Evolutionary conservation across 192 early-diverging fungal species (phyloP).

Genomic region (Entomortierella parvispora): DNA sequence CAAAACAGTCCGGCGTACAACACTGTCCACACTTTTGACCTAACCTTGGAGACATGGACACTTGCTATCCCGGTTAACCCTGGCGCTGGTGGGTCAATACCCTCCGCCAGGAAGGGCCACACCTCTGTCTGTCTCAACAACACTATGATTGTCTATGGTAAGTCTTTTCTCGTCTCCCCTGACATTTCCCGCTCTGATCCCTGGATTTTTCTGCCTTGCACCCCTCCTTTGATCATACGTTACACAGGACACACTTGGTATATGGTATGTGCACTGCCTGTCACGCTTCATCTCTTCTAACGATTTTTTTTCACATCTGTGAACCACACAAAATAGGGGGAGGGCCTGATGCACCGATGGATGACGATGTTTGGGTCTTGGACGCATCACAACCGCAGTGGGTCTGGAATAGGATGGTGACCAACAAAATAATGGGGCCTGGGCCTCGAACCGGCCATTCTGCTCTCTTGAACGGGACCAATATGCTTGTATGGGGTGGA

Average conservation of each 20-base stretch:
- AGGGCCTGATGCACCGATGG: conserved; percentile 53
- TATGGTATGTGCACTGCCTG: no score
- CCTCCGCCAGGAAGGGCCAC: conserved; percentile 68
- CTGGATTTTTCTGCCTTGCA: no score
- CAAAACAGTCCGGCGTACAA: conserved; percentile 58
- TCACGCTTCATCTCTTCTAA: not conserved
- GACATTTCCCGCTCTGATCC: no score
- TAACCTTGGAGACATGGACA: conserved; percentile 63
- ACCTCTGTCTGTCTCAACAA: conserved; percentile 73
- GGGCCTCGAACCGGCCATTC: conserved; percentile 71
- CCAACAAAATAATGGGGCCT: conserved; percentile 57
- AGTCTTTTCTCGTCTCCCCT: conserved; percentile 12
- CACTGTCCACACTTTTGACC: conserved; percentile 61
- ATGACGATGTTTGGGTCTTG: conserved; percentile 63
- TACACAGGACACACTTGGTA: no score
- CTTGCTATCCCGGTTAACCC: conserved; percentile 47
- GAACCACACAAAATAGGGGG: conserved; percentile 30
- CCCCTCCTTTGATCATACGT: no score
- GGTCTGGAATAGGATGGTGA: conserved; percentile 45
- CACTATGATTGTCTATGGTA: conserved; percentile 79
- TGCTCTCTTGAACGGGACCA: conserved; percentile 64
- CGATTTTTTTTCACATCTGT: not conserved
- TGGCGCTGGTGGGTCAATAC: conserved; percentile 50
- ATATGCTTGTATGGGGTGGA: conserved; percentile 79
- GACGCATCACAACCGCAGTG: conserved; percentile 51